Base-by-base conservation (phyloP, 495 filamentous ascomycete genomes). In the Aspergillus haitiensis region DNA sequence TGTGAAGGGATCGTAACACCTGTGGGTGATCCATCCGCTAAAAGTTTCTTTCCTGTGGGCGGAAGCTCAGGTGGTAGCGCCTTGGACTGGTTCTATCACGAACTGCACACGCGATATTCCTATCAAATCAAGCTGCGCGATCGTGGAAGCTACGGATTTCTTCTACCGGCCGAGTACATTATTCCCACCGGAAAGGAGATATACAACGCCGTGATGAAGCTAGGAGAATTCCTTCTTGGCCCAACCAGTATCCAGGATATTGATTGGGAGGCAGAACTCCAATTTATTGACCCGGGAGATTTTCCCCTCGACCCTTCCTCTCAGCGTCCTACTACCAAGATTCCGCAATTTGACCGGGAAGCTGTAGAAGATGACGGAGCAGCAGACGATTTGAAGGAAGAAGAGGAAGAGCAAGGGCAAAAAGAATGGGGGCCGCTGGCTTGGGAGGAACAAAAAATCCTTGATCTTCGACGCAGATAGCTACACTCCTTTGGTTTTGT, bases 41-140 rank as follows among this genome's bases (percentile, higher is more conserved):
- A 79, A 48, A 67, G 70, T 47, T 78, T 81, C 32, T 82, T 86
- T 61, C 88, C 91, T 55, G 75, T 82, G 2, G 82, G 84, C 49
- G 64, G 70, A 12, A 72, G 66, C 16, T 69, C 73, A 2, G 92
- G 93, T 12, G 94, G 94, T 12, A 93, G 90, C 40, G 91, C 90
- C 7, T 84, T 98, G 45, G 94, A 98, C 72, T 98, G 91, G 85
- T 96, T 98, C 73, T 97, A 97, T 69, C 91, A 94, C 57, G 88
- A 94, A 64, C 72, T 97, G 34, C 76, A 82, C 45, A 88, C 93
- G n/a, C 84, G 78, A 36, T 94, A 89, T 67, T 86, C 90, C 31
- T 98, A 95, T 67, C 94, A 98, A 76, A 89, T 98, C 70, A 98
- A 97, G 72, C 78, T 98, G 21, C 82, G 94, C 37, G 94, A 98